Evolutionary conservation across 1,284 basidiomycete genomes (phyloP), one percentile per base, ranked within the genome.

Genomic region (Austroboletus olivaceoglutinosus): DNA sequence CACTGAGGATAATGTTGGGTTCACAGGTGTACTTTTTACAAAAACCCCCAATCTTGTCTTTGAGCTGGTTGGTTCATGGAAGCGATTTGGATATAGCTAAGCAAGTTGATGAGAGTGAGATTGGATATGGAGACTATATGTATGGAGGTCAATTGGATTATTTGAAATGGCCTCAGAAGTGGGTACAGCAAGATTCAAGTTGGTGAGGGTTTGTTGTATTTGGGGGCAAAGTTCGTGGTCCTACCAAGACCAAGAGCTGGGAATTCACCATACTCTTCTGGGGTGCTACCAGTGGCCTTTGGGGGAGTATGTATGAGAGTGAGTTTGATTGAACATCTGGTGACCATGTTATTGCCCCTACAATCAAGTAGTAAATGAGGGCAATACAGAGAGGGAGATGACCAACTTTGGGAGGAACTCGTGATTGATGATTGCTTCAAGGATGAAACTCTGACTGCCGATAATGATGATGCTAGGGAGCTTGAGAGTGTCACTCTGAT

Each of bases 281-380:
- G 81, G n/a, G 76, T 71, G 31, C 80, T 75, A 5, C 82, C 80
- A 31, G 73, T 69, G 31, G 13, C 21, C 12, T 73, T 74, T 9
- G 75, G 68, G 15, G 91, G 90, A 0, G 91, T 97, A 67, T 99
- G 92, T 53, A 99, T 88, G 45, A 99, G 86, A 0, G 96, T 99
- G 51, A 99, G 82, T 68, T 99, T 97, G 62, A 99, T 97, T 1
- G 96, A 97, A 43, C 96, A 86, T 3, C 96, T 90, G 1, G 96
- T 99, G 41, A 99, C 97, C 97, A 99, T 99, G 71, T 99, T 99
- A 71, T 95, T 90, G 51, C 96, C 96, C 74, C 93, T 97, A 63
- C 10, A 34, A 25, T 18, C 41, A 25, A 57, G 49, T 9, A 41
- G 58, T 58, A 37, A 58, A 56, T 25, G 33, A 53, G 2, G 53